These are phyloP conservation scores for Colletotrichum sp. DNA, from an alignment of 2,329 filamentous ascomycete genomes.

Conservation along the genomic window DNA sequence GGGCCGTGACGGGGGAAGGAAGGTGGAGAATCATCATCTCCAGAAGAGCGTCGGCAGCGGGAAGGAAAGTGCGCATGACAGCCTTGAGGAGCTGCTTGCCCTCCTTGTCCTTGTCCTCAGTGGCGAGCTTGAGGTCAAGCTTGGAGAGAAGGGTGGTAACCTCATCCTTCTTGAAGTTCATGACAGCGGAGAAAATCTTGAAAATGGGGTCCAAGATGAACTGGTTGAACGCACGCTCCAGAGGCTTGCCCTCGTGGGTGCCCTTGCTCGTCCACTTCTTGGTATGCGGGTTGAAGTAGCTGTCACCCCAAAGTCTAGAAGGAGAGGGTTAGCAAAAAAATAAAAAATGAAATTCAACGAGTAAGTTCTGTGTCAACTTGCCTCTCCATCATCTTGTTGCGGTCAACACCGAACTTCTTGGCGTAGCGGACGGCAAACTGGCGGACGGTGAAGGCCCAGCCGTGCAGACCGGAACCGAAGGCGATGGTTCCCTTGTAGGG, in stretches of 20 bases:
- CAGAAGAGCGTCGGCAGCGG: slow-evolving; percentile 94
- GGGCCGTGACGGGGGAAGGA: slow-evolving; percentile 92
- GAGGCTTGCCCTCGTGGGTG: slow-evolving; percentile 82
- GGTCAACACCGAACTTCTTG: slow-evolving; percentile 99
- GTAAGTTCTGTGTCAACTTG: slow-evolving; percentile 14
- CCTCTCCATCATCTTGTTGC: slow-evolving; percentile 99
- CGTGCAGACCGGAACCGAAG: slow-evolving; percentile 99
- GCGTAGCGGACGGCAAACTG: slow-evolving; percentile 96
- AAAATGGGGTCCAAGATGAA: slow-evolving; percentile 99
- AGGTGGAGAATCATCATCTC: slow-evolving; percentile 99
- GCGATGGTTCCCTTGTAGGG: slow-evolving; percentile 97
- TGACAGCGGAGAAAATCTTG: slow-evolving; percentile 95
- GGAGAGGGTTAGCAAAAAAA: slow-evolving; percentile 22
- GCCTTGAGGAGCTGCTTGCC: slow-evolving; percentile 98
- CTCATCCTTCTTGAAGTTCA: slow-evolving; percentile 99
- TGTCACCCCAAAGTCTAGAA: slow-evolving; percentile 76
- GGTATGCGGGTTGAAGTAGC: slow-evolving; percentile 99
- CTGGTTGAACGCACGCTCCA: slow-evolving; percentile 99
- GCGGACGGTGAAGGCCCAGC: slow-evolving; percentile 99
- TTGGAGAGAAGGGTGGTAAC: slow-evolving; percentile 83
- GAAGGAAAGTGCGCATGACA: slow-evolving; percentile 98
- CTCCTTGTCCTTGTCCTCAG: slow-evolving; percentile 90
- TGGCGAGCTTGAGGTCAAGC: slow-evolving; percentile 89
- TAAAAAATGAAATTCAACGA: not conserved
- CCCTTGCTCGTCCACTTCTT: slow-evolving; percentile 99